These are phyloP conservation scores for Aspergillus fumigatiaffinis DNA, from an alignment of 2,329 filamentous ascomycete genomes.

Conservation along the genomic window DNA sequence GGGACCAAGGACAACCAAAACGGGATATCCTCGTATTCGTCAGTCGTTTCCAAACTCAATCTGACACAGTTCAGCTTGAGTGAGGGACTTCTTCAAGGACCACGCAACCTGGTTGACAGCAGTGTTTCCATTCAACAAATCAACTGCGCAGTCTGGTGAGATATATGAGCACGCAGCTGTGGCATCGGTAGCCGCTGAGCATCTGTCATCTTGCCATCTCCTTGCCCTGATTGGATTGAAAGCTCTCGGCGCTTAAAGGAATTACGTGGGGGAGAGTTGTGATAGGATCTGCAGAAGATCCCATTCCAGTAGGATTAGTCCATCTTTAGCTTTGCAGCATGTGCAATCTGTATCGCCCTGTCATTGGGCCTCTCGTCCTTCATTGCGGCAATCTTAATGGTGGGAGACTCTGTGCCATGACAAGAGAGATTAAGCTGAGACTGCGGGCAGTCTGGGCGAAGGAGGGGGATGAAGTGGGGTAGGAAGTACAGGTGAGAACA, in stretches of 20 bases:
- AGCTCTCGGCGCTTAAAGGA: constrained; percentile 6
- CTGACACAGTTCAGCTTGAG: background rate
- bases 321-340: background rate
- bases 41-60: background rate
- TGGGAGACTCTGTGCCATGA: background rate
- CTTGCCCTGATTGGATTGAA: constrained; percentile 1
- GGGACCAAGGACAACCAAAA: background rate
- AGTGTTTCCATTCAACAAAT: background rate
- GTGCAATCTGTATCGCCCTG: background rate
- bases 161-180: background rate
- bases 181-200: constrained; percentile 3
- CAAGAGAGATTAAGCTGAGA: background rate
- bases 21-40: background rate
- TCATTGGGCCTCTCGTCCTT: background rate
- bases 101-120: background rate
- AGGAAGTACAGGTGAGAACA: background rate
- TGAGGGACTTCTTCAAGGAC: background rate
- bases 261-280: constrained; percentile 1
- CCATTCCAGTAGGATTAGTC: background rate
- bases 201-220: background rate
- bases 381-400: background rate
- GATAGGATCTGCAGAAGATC: constrained; percentile 8
- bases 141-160: background rate
- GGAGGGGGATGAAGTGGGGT: background rate
- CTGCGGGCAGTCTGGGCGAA: background rate